Evolutionary conservation across 2,329 filamentous ascomycete species (phyloP), one percentile per base, ranked within the genome.

Genomic region (Claviceps capensis): DNA sequence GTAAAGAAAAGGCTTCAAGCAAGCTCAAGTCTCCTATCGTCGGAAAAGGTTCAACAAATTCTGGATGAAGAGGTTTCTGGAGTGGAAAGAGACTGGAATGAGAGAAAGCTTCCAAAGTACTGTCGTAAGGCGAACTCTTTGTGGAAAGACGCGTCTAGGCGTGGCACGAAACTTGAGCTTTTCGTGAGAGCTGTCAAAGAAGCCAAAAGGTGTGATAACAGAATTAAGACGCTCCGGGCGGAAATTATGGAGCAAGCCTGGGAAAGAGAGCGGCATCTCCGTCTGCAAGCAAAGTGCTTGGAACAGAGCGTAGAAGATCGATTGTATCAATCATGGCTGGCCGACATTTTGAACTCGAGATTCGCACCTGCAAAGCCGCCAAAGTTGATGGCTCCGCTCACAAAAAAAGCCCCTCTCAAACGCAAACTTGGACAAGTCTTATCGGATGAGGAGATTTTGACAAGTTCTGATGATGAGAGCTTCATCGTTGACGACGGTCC

Each of bases 221-320:
- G 83, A 9, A 70, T 91, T 34, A 61, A 63, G n/a, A 80, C 75
- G 47, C 65, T 81, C 16, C 72, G 72, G 9, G 59, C 70, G 1
- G 73, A 79, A 19, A 78, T 88, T 37, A 56, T 72, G 22, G 58
- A 63, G 1, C 67, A 75, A 16, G 62, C 71, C 34, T 88, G 82
- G 77, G 63, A 66, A 11, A 76, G 69, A 7, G 67, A 69, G 22
- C 59, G 65, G 1, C 72, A 81, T 14, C 62, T 93, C 14, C 67
- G 71, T 26, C 68, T 66, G 5, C 77, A 81, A 58, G 81, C 81
- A 48, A 65, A 68, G 11, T 75, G 69, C 38, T 68, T 95, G 51
- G 81, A 91, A 54, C 69, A 72, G 4, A 88, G 75, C 3, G 67
- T 95, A 1, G 75, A 78, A 38, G 76, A 85, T 51, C 76, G 77